These are phyloP conservation scores for Penicillium simplicissimum DNA, from an alignment of 495 filamentous ascomycete genomes.

Conservation along the genomic window DNA sequence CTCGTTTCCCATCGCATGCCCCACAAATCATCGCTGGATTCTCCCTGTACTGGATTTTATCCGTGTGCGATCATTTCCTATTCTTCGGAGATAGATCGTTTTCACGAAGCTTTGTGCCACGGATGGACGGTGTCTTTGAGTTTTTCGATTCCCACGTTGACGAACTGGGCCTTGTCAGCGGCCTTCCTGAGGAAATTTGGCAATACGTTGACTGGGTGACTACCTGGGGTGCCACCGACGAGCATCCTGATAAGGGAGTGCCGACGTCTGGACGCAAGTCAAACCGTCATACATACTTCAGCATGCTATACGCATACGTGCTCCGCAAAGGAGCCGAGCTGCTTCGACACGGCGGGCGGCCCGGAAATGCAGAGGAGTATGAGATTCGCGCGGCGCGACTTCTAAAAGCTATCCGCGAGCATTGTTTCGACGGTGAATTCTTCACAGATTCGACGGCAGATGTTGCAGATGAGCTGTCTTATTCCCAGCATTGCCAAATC, in stretches of 20 bases:
- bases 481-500: conserved; percentile 32
- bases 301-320: conserved; percentile 20
- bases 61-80: conserved; percentile 28
- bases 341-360: conserved; percentile 18
- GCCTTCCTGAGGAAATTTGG: conserved; percentile 31
- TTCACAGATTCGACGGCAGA: conserved; percentile 22
- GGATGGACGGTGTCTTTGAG: conserved; percentile 26
- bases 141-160: conserved; percentile 28
- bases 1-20: conserved; percentile 38
- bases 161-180: conserved; percentile 28
- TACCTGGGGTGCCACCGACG: conserved; percentile 26
- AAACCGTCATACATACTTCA: conserved; percentile 18
- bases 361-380: conserved; percentile 25
- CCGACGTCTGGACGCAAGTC: conserved; percentile 20
- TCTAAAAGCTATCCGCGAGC: conserved; percentile 16
- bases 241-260: conserved; percentile 36
- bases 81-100: conserved; percentile 21
- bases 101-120: conserved; percentile 20
- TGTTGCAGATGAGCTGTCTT: conserved; percentile 22
- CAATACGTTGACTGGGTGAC: conserved; percentile 33
- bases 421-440: conserved; percentile 17
- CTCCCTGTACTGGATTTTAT: conserved; percentile 29
- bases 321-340: conserved; percentile 31
- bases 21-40: conserved; percentile 35
- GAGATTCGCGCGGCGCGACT: conserved; percentile 12